Percentiles rank a stretch among this genome's conserved stretches.
phyloP scores from a whole-genome alignment of 2,329 filamentous ascomycete genomes.

The Cordyceps farinosa region DNA sequence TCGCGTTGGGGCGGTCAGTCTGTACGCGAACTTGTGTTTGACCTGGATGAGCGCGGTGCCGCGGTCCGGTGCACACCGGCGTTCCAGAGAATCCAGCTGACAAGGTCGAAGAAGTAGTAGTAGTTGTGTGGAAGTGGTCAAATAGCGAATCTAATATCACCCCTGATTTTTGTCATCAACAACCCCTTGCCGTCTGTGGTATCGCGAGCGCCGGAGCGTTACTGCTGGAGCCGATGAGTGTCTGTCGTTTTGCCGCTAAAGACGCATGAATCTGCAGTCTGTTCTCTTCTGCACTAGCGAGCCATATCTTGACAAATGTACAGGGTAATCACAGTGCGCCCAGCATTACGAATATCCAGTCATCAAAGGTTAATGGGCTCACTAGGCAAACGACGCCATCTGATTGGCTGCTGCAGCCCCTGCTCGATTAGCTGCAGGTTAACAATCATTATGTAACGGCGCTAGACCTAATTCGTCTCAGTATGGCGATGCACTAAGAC shows the following conservation, averaged over 20 bases:
- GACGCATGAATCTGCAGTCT: too few relatives aligned
- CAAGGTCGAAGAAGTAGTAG: neutral
- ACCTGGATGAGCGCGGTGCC: neutral
- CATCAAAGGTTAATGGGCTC: neutral
- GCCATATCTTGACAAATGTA: too few relatives aligned
- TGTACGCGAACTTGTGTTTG: constrained; percentile 4
- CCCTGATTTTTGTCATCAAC: too few relatives aligned
- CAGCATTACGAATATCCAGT: constrained; percentile 11
- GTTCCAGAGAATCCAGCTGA: neutral
- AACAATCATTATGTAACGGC: constrained; percentile 17
- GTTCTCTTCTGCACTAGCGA: too few relatives aligned
- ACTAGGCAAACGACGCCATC: too few relatives aligned
- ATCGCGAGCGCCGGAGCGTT: too few relatives aligned
- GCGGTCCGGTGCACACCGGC: constrained; percentile 5
- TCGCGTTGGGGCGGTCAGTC: neutral
- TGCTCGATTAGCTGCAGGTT: constrained; percentile 4
- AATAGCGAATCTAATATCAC: too few relatives aligned
- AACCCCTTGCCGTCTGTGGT: too few relatives aligned
- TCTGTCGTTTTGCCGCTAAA: too few relatives aligned
- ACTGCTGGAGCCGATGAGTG: too few relatives aligned
- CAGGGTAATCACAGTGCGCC: neutral
- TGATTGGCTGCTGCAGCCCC: neutral
- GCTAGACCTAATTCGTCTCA: constrained; percentile 4
- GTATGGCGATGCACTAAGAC: neutral
- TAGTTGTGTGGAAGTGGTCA: neutral